Evolutionary conservation across 805 yeast genomes (phyloP).

Genomic region (Suhomyces sp.): DNA sequence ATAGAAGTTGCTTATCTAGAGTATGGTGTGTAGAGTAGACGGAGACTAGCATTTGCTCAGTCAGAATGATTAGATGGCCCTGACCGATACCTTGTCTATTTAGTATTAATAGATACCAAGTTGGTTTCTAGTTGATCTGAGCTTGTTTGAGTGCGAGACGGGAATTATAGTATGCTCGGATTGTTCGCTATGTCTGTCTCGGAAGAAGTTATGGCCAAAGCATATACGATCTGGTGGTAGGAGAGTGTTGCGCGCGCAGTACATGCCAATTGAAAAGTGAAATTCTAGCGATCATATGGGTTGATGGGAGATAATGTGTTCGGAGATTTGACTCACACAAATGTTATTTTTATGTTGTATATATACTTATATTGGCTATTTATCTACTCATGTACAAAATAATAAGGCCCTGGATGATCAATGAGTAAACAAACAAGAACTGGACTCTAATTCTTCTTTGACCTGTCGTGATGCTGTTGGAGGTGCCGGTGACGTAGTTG

Average conservation of each 20-base stretch:
- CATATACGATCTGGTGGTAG: neutral
- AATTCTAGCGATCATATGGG: no score
- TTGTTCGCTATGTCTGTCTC: neutral
- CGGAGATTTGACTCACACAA: neutral
- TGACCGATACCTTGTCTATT: neutral
- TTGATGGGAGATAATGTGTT: neutral
- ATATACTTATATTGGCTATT: neutral
- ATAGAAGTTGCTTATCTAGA: no score
- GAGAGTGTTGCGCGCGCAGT: neutral
- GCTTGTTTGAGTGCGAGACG: neutral
- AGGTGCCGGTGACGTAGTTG: constrained; percentile 34
- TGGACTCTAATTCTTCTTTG: constrained; percentile 81
- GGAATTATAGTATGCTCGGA: neutral
- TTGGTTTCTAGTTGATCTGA: no score
- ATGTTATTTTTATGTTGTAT: neutral
- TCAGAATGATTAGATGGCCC: neutral
- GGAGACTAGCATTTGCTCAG: neutral
- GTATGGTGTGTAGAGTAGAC: neutral
- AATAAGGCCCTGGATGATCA: constrained; percentile 70
- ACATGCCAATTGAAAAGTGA: no score
- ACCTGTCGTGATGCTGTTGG: constrained; percentile 58
- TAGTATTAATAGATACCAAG: neutral
- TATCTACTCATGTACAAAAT: constrained; percentile 64
- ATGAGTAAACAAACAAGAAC: constrained; percentile 80
- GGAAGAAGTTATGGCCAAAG: neutral